Base-by-base conservation (phyloP, 2,329 filamentous ascomycete species). In the Hypoxylon sp. region DNA sequence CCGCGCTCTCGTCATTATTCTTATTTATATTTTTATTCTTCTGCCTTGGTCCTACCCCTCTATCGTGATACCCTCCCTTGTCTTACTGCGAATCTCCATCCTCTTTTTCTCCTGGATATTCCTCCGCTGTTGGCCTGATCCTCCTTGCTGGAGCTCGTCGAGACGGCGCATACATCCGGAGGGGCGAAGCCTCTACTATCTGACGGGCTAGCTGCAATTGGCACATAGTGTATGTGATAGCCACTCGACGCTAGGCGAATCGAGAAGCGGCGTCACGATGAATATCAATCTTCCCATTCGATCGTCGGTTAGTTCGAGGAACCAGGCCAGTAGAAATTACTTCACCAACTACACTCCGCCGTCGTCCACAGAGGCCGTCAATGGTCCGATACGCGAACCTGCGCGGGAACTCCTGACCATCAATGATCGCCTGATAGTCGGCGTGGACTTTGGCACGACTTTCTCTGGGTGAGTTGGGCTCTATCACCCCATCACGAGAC, bases 401-500 rank as follows among this genome's bases (percentile, higher is more conserved):
- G 75, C 78, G 21, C 75, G 79, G 66, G 83, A 85, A 65, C 77
- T 80, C 54, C 74, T 79, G 24, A 77, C 81, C 9, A 71, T 80
- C 42, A 81, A 77, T 63, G 88, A 91, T 70, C 81, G 87, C 51
- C 75, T 92, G 64, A 89, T 92, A 66, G 88, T 93, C 27, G 90
- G 89, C 6, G 85, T 93, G 6, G 90, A 93, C 72, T 93, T 93
- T 76, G 90, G 90, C 11, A 93, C 90, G n/a, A 93, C 90, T 1
- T 93, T 91, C 70, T 91, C 87, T 38, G 89, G 89, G 85, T 88
- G 75, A 77, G 84, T 80, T 26, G 7, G 15, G 31, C 27, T 53
- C 23, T 45, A 35, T 23, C 24, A 11, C 15, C 46, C 29, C 3
- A 31, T 10, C 10, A 27, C 24, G 11, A 26, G 23, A 45, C 18